Conservation (phyloP, 768 basidiomycete genomes). For the Lyophyllum atratum region DNA sequence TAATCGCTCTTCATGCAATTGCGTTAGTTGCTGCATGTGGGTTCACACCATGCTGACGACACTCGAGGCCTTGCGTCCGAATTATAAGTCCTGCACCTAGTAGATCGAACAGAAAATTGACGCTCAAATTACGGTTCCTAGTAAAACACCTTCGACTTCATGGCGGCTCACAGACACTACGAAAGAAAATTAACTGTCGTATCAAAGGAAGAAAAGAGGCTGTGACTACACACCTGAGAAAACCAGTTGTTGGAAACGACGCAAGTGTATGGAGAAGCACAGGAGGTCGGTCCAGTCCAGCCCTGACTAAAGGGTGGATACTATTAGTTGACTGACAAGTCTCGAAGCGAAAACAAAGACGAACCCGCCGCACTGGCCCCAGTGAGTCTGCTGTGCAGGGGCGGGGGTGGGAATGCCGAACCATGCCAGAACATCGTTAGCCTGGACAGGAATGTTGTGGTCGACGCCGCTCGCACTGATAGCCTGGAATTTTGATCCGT, state of each 20-base stretch:
- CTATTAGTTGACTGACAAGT: not conserved
- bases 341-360: slow-evolving; percentile 1
- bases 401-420: slow-evolving; percentile 38
- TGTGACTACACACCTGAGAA: slow-evolving; percentile 20
- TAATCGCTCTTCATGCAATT: too few species aligned
- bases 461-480: slow-evolving; percentile 49
- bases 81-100: too few species aligned
- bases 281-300: slow-evolving; percentile 27
- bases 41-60: too few species aligned
- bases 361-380: slow-evolving; percentile 24
- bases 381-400: slow-evolving; percentile 18
- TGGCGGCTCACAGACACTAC: slow-evolving; percentile 5
- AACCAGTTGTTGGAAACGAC: slow-evolving; percentile 19
- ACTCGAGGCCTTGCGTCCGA: too few species aligned
- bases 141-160: not conserved
- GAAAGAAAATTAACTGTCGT: not conserved
- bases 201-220: not conserved
- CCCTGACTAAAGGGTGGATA: slow-evolving; percentile 19
- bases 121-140: not conserved
- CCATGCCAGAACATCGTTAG: slow-evolving; percentile 46
- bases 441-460: slow-evolving; percentile 55
- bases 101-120: not conserved
- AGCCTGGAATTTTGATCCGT: slow-evolving; percentile 52
- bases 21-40: too few species aligned
- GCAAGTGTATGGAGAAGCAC: slow-evolving; percentile 18